A percentile compares a stretch with the other conserved stretches of the same genome.
Evolutionary conservation across 768 basidiomycete genomes (phyloP).

Genomic region (Lactarius indigo): DNA sequence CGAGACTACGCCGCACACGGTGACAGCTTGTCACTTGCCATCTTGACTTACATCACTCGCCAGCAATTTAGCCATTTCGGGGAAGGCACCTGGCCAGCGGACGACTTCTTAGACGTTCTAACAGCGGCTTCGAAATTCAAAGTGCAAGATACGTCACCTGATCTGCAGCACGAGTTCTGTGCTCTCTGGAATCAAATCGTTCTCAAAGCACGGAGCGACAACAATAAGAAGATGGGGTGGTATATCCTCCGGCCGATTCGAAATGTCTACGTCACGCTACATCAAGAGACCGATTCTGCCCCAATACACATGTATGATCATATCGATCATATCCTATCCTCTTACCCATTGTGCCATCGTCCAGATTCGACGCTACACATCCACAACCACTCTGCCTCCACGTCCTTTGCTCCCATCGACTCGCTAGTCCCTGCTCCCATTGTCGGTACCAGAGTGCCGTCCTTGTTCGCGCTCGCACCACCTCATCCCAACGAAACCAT

Average conservation of each 20-base stretch:
- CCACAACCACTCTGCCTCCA: not conserved
- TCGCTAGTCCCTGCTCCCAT: too few relatives aligned
- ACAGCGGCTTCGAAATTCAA: not conserved
- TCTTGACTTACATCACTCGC: not conserved
- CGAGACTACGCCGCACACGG: not conserved
- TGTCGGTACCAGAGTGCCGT: not conserved
- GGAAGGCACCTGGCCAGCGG: not conserved
- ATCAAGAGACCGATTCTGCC: not conserved
- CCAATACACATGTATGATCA: too few relatives aligned
- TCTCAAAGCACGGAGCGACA: not conserved
- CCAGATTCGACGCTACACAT: too few relatives aligned
- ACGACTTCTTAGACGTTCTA: not conserved
- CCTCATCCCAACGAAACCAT: not conserved
- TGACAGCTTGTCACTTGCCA: not conserved
- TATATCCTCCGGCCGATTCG: not conserved
- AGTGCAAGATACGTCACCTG: not conserved
- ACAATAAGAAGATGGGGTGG: not conserved
- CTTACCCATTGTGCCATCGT: not conserved
- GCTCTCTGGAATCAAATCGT: not conserved
- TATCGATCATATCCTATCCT: too few relatives aligned
- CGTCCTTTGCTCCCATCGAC: too few relatives aligned
- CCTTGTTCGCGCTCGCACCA: not conserved
- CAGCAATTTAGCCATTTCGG: not conserved
- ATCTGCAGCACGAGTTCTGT: not conserved
- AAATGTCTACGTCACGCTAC: not conserved